Conservation (phyloP, 1,139 yeast species). For the Candida albicans region DNA sequence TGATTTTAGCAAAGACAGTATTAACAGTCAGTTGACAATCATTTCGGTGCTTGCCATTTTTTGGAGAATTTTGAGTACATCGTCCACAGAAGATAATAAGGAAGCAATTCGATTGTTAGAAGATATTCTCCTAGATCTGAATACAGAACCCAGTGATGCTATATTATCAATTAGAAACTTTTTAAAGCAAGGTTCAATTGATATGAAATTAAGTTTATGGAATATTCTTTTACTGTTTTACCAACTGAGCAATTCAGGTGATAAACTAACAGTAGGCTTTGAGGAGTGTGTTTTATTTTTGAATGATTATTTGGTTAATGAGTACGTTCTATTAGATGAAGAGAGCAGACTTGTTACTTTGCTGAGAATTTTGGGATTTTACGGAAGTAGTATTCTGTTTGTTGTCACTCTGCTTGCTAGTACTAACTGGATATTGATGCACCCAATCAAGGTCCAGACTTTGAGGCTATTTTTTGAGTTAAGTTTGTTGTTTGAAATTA, state of each 20-base stretch:
- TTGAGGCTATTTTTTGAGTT: slow-evolving; percentile 32
- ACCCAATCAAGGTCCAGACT: slow-evolving; percentile 4
- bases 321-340: slow-evolving; percentile 13
- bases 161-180: slow-evolving; percentile 56
- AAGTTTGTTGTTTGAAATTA: slow-evolving; percentile 44
- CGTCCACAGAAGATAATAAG: slow-evolving; percentile 33
- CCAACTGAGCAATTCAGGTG: slow-evolving; percentile 36
- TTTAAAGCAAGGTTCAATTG: slow-evolving; percentile 61
- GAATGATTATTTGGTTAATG: slow-evolving; percentile 19
- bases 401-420: slow-evolving; percentile 22
- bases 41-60: slow-evolving; percentile 67
- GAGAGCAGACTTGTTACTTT: slow-evolving; percentile 21
- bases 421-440: slow-evolving; percentile 24
- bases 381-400: slow-evolving; percentile 27
- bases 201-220: slow-evolving; percentile 75
- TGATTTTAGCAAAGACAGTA: slow-evolving; percentile 48
- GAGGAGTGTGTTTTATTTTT: slow-evolving; percentile 42
- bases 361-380: slow-evolving; percentile 32
- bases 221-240: slow-evolving; percentile 66
- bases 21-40: slow-evolving; percentile 65
- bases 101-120: slow-evolving; percentile 59
- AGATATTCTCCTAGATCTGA: slow-evolving; percentile 39
- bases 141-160: slow-evolving; percentile 21
- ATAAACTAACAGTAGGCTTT: slow-evolving; percentile 54
- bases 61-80: slow-evolving; percentile 52